Base-by-base conservation (phyloP, 208 protist genomes). In the Leishmania turanica region DNA sequence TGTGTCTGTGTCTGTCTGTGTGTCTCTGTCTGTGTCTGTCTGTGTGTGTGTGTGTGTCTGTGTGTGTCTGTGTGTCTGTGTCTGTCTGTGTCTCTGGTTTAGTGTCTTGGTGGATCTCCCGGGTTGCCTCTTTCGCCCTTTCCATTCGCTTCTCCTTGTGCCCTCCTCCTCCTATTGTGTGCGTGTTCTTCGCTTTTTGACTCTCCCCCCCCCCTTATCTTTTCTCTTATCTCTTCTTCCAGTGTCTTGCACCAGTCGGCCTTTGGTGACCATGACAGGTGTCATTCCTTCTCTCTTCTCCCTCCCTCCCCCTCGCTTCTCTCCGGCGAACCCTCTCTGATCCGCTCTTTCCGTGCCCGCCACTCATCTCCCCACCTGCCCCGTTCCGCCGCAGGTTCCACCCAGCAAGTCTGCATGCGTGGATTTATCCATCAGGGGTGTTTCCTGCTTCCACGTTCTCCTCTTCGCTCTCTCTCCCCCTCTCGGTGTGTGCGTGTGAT, bases 301-400 rank as follows among this genome's bases (percentile, higher is more conserved):
- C 15, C 51, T 82, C n/a, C 64, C 73, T 71, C 21, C 56, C 53
- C 53, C 53, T 37, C 17, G 27, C 37, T 24, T 37, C 40, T 13
- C 37, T 62, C 19, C 68, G 15, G 49, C 49, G 13, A 45, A 53
- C 49, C 49, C 15, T 53, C 17, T 81, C 31, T 64, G n/a, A 40
- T 51, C 31, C 40, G 47, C 62, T 58, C 66, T 78, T 78, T 53
- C 64, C n/a, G 58, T 65, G 68, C 68, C 31, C 11, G 3, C 24
- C 54, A 40, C 47, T 84, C 73, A 42, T 64, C 66, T 24, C 72
- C 47, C 77, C n/a, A 13, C 27, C 24, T 79, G 75, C 34, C 45
- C 37, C 34, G 49, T 75, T 82, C 51, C 13, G 17, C 69, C 9
- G 31, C 53, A 68, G 53, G 58, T 66, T 27, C 42, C 42, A 31